Percentiles rank a stretch among this genome's conserved stretches.
Conservation (phyloP, 352 stramenopile species). For the Globisporangium spinosum region DNA sequence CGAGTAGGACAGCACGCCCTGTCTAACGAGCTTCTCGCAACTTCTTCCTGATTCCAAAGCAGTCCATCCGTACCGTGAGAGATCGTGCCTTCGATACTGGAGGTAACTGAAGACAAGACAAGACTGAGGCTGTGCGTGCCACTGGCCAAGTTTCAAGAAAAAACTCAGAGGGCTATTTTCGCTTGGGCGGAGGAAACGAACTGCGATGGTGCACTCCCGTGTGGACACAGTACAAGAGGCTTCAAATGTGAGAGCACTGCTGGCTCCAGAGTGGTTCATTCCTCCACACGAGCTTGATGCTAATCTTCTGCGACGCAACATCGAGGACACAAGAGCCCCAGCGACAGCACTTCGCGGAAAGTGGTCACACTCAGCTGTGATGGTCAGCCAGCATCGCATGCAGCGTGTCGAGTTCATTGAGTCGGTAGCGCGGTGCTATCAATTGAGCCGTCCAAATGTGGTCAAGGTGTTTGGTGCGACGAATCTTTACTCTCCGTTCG, state of each 20-base stretch:
- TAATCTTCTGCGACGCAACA: too few relatives aligned
- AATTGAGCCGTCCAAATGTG: slow-evolving; percentile 28
- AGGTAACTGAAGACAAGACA: too few relatives aligned
- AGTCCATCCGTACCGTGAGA: too few relatives aligned
- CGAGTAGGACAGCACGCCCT: too few relatives aligned
- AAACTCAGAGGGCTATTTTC: not conserved
- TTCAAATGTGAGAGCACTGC: too few relatives aligned
- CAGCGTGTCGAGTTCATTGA: not conserved
- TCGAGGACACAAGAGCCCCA: too few relatives aligned
- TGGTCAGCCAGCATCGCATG: not conserved
- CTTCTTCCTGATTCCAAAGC: too few relatives aligned
- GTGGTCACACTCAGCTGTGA: not conserved
- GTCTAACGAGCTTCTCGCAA: too few relatives aligned
- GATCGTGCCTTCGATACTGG: too few relatives aligned
- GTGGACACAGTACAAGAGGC: not conserved
- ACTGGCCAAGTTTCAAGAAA: not conserved
- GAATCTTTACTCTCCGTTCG: slow-evolving; percentile 9
- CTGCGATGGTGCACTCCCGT: not conserved
- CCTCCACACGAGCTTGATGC: too few relatives aligned
- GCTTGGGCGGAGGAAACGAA: not conserved
- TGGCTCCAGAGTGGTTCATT: too few relatives aligned
- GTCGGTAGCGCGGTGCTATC: slow-evolving; percentile 19
- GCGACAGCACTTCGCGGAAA: not conserved
- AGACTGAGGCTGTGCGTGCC: too few relatives aligned
- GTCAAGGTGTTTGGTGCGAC: slow-evolving; percentile 20